Evolutionary conservation across 2,329 filamentous ascomycete species (phyloP), one percentile per base, ranked within the genome.

Genomic region (Coniochaeta pulveracea): DNA sequence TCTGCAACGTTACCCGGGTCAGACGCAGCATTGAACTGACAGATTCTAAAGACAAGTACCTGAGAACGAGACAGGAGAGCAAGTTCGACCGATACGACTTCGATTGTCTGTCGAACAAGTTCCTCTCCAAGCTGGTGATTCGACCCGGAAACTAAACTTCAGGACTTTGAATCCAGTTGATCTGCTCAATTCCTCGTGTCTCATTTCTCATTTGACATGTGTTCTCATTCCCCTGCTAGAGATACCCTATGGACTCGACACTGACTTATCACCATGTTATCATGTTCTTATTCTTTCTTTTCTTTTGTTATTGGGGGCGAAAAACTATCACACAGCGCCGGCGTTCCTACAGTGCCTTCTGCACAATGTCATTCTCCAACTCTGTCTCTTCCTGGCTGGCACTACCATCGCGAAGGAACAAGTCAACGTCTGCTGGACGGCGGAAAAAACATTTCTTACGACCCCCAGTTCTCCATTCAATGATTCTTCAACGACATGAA

Each of bases 101-200:
- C 54, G 89, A 96, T 64, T 91, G 80, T 40, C 62, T 96, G 53
- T 93, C 88, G 34, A 95, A 94, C 69, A 96, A 95, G 67, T 95
- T 96, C 66, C 64, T 95, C 46, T 93, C 88, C 23, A 93, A 93
- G 63, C 75, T 96, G 51, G 88, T 95, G 55, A 94, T 95, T 57
- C 85, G 89, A 48, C 84, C 89, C 30, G 24, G 24, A 15, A 22
- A 28, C 22, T 18, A 28, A n/a, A n/a, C n/a, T n/a, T n/a, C n/a
- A n/a, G n/a, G n/a, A n/a, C n/a, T n/a, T n/a, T n/a, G n/a, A n/a
- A n/a, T n/a, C n/a, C n/a, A n/a, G n/a, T n/a, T n/a, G n/a, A n/a
- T n/a, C n/a, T n/a, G n/a, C n/a, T n/a, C n/a, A n/a, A n/a, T n/a
- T n/a, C n/a, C n/a, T n/a, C n/a, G n/a, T n/a, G n/a, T n/a, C n/a